Conservation (phyloP, 2,329 filamentous ascomycete species). For the Neospermospora avenae region DNA sequence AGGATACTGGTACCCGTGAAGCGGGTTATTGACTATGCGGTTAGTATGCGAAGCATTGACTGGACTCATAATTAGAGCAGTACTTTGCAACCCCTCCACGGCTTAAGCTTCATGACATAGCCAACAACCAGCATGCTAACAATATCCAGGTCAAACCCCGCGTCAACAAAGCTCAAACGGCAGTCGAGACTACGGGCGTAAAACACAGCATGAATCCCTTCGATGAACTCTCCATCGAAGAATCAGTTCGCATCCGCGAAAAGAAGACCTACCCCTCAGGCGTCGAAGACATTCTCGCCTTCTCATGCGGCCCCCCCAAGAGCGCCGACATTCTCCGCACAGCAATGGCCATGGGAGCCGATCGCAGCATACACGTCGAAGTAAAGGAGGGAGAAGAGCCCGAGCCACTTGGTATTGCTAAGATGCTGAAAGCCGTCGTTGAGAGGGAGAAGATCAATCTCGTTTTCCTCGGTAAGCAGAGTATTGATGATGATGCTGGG, state of each 20-base stretch:
- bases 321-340: constrained; percentile 85
- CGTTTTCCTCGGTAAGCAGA: constrained; percentile 94
- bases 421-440: constrained; percentile 77
- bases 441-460: constrained; percentile 85
- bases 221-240: constrained; percentile 96
- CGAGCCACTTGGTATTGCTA: constrained; percentile 89
- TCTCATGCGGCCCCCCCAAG: constrained; percentile 86
- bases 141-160: constrained; percentile 59
- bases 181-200: constrained; percentile 85
- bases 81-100: neutral
- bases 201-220: constrained; percentile 99
- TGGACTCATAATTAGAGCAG: neutral
- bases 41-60: constrained; percentile 42
- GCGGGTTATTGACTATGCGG: constrained; percentile 83
- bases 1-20: constrained; percentile 79
- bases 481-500: constrained; percentile 91
- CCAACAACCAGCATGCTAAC: neutral
- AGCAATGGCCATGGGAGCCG: constrained; percentile 98
- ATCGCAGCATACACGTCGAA: constrained; percentile 87
- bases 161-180: constrained; percentile 72
- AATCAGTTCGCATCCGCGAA: constrained; percentile 91
- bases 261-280: constrained; percentile 67
- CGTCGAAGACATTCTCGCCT: constrained; percentile 87
- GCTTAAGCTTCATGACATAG: neutral
- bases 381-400: constrained; percentile 70